Base-by-base conservation (phyloP, 2,329 filamentous ascomycete species). In the Aspergillus oerlinghausenensis region DNA sequence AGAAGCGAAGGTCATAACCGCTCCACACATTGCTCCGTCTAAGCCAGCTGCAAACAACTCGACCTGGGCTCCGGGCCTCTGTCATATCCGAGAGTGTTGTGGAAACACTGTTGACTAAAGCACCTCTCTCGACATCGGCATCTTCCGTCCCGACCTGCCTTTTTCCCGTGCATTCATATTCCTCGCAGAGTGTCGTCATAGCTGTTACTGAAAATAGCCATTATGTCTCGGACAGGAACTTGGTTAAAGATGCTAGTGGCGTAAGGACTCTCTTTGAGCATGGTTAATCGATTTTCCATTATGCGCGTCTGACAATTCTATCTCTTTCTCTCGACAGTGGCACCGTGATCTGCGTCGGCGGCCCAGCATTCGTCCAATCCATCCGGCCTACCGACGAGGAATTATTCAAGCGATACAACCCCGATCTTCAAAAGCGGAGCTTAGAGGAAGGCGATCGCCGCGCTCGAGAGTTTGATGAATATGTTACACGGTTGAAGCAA, bases 381-480 rank as follows among this genome's bases (percentile, higher is more conserved):
- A 63, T 78, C 55, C 75, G 75, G 28, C 94, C 94, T 2, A 88
- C 89, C 11, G 92, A 97, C 66, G 94, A 97, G 75, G 92, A 97
- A 77, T 82, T 99, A 45, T 92, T 95, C 80, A 81, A 84, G 73
- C 86, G 83, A 75, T 97, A 97, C 79, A 97, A 93, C 74, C 93
- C 93, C 0, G 94, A 97, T 35, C 83, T 99, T n/a, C 89, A 94
- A 71, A 89, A 90, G 73, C 85, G 89, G 69, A 92, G 89, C 60
- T 78, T 96, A n/a, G 92, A 92, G 73, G 84, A 87, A 57, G 84
- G 91, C 19, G 81, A 88, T 56, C 85, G 88, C 71, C 84, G 84
- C 58, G 85, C 94, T 69, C 83, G 92, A 74, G 92, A 97, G 57
- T 96, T 96, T 66, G 89, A 97, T 70, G 84, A 92, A 55, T 97